Evolutionary conservation across 345 rosid species (phyloP).

Genomic region (Brassica juncea): DNA sequence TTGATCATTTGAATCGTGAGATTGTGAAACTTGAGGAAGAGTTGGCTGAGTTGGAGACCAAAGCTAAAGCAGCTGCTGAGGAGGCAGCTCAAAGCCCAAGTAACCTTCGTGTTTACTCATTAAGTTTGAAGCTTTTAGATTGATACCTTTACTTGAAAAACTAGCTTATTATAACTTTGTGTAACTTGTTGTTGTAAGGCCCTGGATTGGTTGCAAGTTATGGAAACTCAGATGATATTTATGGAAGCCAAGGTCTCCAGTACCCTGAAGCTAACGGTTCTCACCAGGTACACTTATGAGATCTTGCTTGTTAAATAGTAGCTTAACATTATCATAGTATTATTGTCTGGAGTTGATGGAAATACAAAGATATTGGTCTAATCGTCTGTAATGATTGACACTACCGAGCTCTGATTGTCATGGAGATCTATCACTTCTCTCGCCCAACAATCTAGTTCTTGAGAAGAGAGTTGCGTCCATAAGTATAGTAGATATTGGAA

Average conservation of each 20-base stretch:
- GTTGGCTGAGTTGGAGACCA: constrained; percentile 54
- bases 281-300: constrained; percentile 50
- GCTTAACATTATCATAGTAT: neutral
- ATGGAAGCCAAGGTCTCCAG: constrained; percentile 39
- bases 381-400: neutral
- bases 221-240: constrained; percentile 45
- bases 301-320: constrained; percentile 2
- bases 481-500: neutral
- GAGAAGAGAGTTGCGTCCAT: neutral
- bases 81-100: constrained; percentile 51
- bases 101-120: constrained; percentile 23
- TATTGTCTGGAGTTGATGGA: neutral
- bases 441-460: neutral
- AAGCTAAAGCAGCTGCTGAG: constrained; percentile 47
- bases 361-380: neutral
- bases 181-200: constrained; percentile 35
- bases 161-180: constrained; percentile 20
- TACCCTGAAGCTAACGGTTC: constrained; percentile 44
- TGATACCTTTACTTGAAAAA: neutral
- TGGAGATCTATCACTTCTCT: constrained; percentile 1
- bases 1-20: constrained; percentile 48
- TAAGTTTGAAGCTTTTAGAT: neutral
- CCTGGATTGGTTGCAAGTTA: constrained; percentile 50
- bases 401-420: neutral
- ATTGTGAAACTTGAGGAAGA: constrained; percentile 53